A percentile compares a stretch with the other conserved stretches of the same genome.
These are phyloP conservation scores for Sarocladium strictum DNA, from an alignment of 2,329 filamentous ascomycete species.

Conservation along the genomic window DNA sequence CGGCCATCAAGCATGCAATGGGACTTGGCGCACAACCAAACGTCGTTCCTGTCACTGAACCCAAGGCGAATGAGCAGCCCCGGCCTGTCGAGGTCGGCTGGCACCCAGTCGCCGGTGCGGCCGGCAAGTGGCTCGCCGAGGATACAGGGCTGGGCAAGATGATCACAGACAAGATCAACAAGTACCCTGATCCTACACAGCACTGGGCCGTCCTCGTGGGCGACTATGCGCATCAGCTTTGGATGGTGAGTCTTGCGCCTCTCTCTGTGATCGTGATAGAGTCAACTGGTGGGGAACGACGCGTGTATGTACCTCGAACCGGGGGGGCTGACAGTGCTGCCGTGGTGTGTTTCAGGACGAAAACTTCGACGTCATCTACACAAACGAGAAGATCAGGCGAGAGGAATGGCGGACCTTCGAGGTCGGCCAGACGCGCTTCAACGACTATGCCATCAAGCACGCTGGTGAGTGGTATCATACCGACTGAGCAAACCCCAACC, in stretches of 20 bases:
- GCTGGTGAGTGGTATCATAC: constrained; percentile 37
- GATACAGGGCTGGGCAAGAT: constrained; percentile 47
- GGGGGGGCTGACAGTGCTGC: not conserved
- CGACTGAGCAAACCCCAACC: no score
- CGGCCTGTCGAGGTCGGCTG: constrained; percentile 46
- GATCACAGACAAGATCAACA: constrained; percentile 49
- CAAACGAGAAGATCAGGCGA: constrained; percentile 39
- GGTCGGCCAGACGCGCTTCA: constrained; percentile 48
- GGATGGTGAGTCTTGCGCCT: constrained; percentile 43
- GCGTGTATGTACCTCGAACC: not conserved
- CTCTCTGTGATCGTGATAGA: not conserved
- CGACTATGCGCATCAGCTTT: constrained; percentile 50
- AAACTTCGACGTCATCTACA: constrained; percentile 50
- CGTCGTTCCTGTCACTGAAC: constrained; percentile 22
- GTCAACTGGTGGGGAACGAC: not conserved
- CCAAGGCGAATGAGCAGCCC: constrained; percentile 22
- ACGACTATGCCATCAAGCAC: constrained; percentile 45
- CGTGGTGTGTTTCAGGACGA: constrained; percentile 38
- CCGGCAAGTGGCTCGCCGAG: constrained; percentile 54
- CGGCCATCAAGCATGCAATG: constrained; percentile 28
- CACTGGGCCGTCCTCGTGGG: constrained; percentile 55
- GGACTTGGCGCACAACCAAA: constrained; percentile 27
- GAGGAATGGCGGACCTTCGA: constrained; percentile 45
- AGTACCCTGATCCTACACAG: constrained; percentile 53
- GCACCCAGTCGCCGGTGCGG: constrained; percentile 51